Evolutionary conservation across 306 rosid genomes (phyloP).

Genomic region (Prunus mira): DNA sequence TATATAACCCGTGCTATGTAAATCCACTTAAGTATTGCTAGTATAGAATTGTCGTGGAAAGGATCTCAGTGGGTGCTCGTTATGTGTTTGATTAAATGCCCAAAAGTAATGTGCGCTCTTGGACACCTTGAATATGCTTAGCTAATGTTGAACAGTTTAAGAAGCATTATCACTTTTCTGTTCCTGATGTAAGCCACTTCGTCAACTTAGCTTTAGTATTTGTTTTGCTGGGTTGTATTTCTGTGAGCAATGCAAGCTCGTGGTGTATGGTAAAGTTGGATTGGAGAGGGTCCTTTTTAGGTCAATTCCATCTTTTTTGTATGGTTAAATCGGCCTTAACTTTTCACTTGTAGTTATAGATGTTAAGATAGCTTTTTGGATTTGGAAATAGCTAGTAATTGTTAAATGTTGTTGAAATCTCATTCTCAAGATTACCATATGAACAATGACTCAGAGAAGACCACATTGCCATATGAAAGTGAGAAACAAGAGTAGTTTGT

Average conservation of each 20-base stretch:
- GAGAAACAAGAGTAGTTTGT: neutral
- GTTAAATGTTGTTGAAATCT: neutral
- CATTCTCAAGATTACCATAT: neutral
- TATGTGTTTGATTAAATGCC: conserved; percentile 55
- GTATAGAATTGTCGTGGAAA: neutral
- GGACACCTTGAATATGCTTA: neutral
- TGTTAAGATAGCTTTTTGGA: neutral
- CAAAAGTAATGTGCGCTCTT: neutral
- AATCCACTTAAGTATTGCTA: neutral
- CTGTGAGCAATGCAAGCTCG: conserved; percentile 4
- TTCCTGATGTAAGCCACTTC: neutral
- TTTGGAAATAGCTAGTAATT: neutral
- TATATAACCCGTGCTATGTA: neutral
- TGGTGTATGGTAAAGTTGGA: neutral
- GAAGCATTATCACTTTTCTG: neutral
- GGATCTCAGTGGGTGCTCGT: conserved; percentile 1
- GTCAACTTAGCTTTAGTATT: neutral
- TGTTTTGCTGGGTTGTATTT: neutral
- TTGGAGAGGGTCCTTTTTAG: neutral
- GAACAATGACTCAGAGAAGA: neutral
- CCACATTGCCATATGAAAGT: neutral
- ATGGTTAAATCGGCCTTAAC: neutral
- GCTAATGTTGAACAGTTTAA: neutral
- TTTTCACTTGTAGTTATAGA: neutral
- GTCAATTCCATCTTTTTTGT: neutral